A percentile compares a stretch with the other conserved stretches of the same genome.
These are phyloP conservation scores for Ceratocystis colombiana DNA, from an alignment of 2,329 filamentous ascomycete species.

Conservation along the genomic window DNA sequence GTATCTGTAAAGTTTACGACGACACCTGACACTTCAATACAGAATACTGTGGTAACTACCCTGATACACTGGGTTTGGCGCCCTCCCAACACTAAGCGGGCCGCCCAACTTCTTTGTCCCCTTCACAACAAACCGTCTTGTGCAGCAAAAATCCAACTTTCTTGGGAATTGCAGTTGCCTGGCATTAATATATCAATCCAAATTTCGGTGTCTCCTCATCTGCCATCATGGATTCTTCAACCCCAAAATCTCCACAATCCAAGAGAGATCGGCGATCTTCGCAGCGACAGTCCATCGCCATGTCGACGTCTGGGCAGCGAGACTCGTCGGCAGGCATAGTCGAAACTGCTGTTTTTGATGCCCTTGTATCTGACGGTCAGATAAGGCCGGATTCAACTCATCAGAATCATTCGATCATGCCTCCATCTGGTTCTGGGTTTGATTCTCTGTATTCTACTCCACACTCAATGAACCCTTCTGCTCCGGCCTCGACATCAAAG, in stretches of 20 bases:
- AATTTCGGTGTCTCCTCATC: background rate
- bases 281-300: constrained; percentile 17
- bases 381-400: constrained; percentile 3
- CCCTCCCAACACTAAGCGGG: too few relatives aligned
- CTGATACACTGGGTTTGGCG: too few relatives aligned
- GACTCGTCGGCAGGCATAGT: constrained; percentile 5
- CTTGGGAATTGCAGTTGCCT: too few relatives aligned
- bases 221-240: constrained; percentile 5
- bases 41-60: too few relatives aligned
- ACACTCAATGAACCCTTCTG: background rate
- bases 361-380: constrained; percentile 24
- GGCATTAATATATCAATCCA: background rate
- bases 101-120: too few relatives aligned
- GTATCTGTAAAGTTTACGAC: too few relatives aligned
- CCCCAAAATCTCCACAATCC: background rate
- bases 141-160: too few relatives aligned
- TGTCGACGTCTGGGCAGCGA: constrained; percentile 16
- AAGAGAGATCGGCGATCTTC: constrained; percentile 19
- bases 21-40: too few relatives aligned
- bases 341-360: constrained; percentile 23
- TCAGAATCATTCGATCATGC: constrained; percentile 11
- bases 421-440: background rate
- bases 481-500: background rate
- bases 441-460: background rate
- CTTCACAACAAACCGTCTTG: too few relatives aligned